These are phyloP conservation scores for Cerrena zonata DNA, from an alignment of 1,284 basidiomycete species.

Conservation along the genomic window DNA sequence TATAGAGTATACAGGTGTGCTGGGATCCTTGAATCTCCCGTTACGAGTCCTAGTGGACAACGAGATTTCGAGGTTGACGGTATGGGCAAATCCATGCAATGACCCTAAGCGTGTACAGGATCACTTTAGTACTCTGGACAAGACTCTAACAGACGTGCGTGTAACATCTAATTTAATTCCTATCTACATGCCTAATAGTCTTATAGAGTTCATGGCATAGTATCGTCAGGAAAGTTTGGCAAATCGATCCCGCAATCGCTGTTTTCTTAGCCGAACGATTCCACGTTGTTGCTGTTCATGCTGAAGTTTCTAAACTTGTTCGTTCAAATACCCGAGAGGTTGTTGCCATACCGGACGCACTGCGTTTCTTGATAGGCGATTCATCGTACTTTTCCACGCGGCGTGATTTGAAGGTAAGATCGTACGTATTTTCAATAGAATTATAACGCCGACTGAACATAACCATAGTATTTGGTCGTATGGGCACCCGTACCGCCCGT, in stretches of 20 bases:
- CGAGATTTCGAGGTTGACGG: conserved; percentile 79
- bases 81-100: conserved; percentile 88
- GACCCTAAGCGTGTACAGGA: conserved; percentile 67
- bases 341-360: conserved; percentile 72
- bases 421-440: not conserved
- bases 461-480: conserved; percentile 68
- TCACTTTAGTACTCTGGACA: conserved; percentile 51
- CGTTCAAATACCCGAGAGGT: conserved; percentile 69
- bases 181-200: not conserved
- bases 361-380: conserved; percentile 78
- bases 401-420: conserved; percentile 68
- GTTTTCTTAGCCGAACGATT: conserved; percentile 84
- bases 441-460: conserved; percentile 9
- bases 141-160: conserved; percentile 53
- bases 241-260: conserved; percentile 76
- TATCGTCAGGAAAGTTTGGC: conserved; percentile 76
- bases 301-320: conserved; percentile 75
- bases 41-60: conserved; percentile 83
- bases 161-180: conserved; percentile 12
- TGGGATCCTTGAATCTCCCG: conserved; percentile 58
- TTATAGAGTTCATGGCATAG: conserved; percentile 63
- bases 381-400: conserved; percentile 49
- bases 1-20: conserved; percentile 48
- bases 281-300: conserved; percentile 56
- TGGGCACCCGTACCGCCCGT: conserved; percentile 90